A percentile compares a stretch with the other conserved stretches of the same genome.
phyloP scores from a whole-genome alignment of 805 yeast species.

The Zygoascus tannicola region DNA sequence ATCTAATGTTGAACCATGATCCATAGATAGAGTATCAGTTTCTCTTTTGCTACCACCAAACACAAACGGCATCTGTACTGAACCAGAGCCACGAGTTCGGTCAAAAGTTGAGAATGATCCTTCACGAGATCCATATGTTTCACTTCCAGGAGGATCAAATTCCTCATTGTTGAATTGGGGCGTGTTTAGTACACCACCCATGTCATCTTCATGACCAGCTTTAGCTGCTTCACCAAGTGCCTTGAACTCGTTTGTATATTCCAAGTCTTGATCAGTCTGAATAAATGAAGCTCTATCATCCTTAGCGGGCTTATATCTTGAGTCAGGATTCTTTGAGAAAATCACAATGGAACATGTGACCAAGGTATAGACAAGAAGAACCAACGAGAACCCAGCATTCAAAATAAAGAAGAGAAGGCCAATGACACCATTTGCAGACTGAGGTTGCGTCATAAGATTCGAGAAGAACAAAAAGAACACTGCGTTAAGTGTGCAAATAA shows the following conservation, averaged over 20 bases:
- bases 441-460: slow-evolving; percentile 71
- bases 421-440: slow-evolving; percentile 73
- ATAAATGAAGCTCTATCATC: slow-evolving; percentile 87
- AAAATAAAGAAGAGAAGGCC: slow-evolving; percentile 83
- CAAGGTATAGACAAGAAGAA: slow-evolving; percentile 61
- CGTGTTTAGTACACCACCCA: neutral
- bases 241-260: slow-evolving; percentile 35
- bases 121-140: slow-evolving; percentile 1
- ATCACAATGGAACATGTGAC: slow-evolving; percentile 54
- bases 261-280: slow-evolving; percentile 33
- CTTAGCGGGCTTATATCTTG: slow-evolving; percentile 76
- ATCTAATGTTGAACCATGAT: neutral
- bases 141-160: slow-evolving; percentile 1
- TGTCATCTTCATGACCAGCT: slow-evolving; percentile 47
- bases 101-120: neutral
- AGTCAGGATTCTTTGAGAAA: slow-evolving; percentile 77
- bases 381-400: slow-evolving; percentile 80
- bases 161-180: slow-evolving; percentile 4
- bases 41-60: neutral
- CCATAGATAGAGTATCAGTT: neutral
- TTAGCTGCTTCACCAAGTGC: slow-evolving; percentile 79
- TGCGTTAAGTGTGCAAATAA: slow-evolving; percentile 69
- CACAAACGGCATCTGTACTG: neutral
- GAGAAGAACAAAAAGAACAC: slow-evolving; percentile 81
- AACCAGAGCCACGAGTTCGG: neutral